A percentile compares a stretch with the other conserved stretches of the same genome.
Evolutionary conservation across 768 basidiomycete genomes (phyloP).

Genomic region (Trametes punicea): DNA sequence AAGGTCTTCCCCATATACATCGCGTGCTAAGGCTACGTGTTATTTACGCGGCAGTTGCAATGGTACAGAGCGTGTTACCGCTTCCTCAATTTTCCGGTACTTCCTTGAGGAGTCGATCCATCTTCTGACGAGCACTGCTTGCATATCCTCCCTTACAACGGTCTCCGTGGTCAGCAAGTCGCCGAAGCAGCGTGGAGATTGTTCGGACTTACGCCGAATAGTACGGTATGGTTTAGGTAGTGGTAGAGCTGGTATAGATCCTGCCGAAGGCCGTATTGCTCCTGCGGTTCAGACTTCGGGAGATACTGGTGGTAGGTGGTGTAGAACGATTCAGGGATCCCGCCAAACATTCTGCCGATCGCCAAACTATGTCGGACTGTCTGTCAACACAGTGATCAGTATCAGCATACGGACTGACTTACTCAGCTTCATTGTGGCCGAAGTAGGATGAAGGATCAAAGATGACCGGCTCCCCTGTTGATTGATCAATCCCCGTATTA

Average conservation of each 20-base stretch:
- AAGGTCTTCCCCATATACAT: background rate
- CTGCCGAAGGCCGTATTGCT: slow-evolving; percentile 59
- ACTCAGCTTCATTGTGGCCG: slow-evolving; percentile 85
- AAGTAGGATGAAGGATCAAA: slow-evolving; percentile 79
- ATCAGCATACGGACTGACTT: slow-evolving; percentile 25
- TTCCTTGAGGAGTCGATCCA: slow-evolving; percentile 39
- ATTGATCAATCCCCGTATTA: slow-evolving; percentile 59
- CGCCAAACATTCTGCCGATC: slow-evolving; percentile 78
- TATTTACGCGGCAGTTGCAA: background rate
- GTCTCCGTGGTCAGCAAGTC: background rate
- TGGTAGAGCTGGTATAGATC: slow-evolving; percentile 80
- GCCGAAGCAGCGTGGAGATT: background rate
- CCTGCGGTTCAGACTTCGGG: slow-evolving; percentile 62
- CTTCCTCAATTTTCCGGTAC: slow-evolving; percentile 20
- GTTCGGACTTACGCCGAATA: slow-evolving; percentile 63
- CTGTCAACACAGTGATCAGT: background rate
- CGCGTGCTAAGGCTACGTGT: background rate
- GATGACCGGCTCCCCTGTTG: slow-evolving; percentile 58
- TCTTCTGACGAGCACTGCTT: slow-evolving; percentile 48
- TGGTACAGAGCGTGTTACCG: background rate
- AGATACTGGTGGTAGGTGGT: slow-evolving; percentile 57
- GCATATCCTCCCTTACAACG: slow-evolving; percentile 46
- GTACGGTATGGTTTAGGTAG: slow-evolving; percentile 75
- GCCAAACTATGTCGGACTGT: slow-evolving; percentile 47
- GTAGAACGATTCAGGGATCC: slow-evolving; percentile 63